phyloP scores from a whole-genome alignment of 441 rosid species.

The Euphorbia schlechtendalii region DNA sequence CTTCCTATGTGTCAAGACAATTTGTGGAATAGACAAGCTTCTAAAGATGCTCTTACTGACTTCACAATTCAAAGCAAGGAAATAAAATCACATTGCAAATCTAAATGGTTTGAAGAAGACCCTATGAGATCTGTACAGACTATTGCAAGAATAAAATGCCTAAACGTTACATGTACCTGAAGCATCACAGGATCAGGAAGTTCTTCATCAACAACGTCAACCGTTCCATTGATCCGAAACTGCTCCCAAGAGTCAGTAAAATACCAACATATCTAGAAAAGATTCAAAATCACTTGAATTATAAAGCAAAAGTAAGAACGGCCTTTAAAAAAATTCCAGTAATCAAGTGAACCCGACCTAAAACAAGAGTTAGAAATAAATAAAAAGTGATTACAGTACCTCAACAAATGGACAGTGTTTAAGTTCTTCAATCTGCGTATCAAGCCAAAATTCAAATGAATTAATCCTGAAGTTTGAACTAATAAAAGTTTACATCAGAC shows the following conservation, averaged over 20 bases:
- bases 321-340: neutral
- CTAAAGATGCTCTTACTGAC: too few relatives aligned
- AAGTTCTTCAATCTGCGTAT: slow-evolving; percentile 69
- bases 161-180: slow-evolving; percentile 34
- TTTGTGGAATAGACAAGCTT: too few relatives aligned
- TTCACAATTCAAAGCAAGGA: neutral
- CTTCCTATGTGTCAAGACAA: too few relatives aligned
- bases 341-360: neutral
- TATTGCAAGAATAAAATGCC: neutral
- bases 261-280: slow-evolving; percentile 72
- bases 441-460: slow-evolving; percentile 8
- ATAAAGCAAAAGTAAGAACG: neutral
- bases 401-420: slow-evolving; percentile 66
- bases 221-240: slow-evolving; percentile 70
- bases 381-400: slow-evolving; percentile 32
- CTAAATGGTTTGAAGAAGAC: neutral
- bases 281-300: neutral
- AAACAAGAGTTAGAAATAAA: neutral
- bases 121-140: neutral
- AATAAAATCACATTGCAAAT: neutral
- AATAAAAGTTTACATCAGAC: neutral
- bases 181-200: slow-evolving; percentile 50
- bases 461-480: neutral
- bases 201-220: slow-evolving; percentile 61
- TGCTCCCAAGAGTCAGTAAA: slow-evolving; percentile 87